Evolutionary conservation across 257 asterid genomes (phyloP).

Genomic region (Przewalskia tangutica): DNA sequence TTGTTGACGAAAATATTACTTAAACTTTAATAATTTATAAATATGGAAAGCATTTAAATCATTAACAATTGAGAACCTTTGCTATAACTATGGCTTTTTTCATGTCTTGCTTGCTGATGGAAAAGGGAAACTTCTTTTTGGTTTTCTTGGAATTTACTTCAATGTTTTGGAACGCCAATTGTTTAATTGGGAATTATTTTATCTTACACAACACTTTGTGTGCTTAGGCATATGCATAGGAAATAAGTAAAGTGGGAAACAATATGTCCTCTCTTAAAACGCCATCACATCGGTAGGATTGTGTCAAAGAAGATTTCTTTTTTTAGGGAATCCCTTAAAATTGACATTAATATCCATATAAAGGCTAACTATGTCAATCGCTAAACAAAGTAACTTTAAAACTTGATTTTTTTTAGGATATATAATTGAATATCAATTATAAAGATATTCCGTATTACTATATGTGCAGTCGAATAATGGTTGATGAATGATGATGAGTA

Average conservation of each 20-base stretch:
- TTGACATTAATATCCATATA: neutral
- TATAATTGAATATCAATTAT: neutral
- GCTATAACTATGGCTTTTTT: neutral
- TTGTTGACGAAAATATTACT: too few species aligned
- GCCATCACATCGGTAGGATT: neutral
- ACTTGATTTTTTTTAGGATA: neutral
- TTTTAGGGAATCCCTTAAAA: neutral
- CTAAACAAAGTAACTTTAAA: neutral
- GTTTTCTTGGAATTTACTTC: slow-evolving; percentile 28
- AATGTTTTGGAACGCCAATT: neutral
- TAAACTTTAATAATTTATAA: too few species aligned
- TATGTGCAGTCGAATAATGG: neutral
- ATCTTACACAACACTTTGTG: neutral
- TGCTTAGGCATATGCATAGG: neutral
- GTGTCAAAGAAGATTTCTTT: neutral
- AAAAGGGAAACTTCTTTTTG: slow-evolving; percentile 5
- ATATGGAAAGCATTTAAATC: neutral
- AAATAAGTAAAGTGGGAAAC: slow-evolving; percentile 3
- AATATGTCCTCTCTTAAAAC: neutral
- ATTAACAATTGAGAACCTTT: neutral
- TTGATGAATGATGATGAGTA: neutral
- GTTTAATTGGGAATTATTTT: slow-evolving; percentile 11
- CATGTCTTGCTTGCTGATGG: slow-evolving; percentile 24
- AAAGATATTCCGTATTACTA: too few species aligned
- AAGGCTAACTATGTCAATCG: neutral